Conservation (phyloP, 2,329 filamentous ascomycete genomes). For the Penicillium oxalicum region DNA sequence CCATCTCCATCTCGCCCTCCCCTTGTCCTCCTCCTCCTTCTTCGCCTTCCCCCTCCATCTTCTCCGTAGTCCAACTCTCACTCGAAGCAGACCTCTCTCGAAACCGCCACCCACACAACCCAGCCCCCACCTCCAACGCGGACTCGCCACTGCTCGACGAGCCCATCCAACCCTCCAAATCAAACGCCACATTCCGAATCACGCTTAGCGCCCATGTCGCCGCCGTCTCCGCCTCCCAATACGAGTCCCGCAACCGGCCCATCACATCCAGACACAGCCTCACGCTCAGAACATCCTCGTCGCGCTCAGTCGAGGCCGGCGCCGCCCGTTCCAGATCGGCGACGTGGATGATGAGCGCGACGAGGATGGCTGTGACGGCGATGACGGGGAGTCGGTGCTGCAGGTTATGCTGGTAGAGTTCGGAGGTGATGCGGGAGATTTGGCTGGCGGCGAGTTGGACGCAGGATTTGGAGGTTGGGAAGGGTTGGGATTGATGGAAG, state of each 20-base stretch:
- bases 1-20: too few species aligned
- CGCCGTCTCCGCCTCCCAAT: slow-evolving; percentile 10
- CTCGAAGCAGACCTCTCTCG: background rate
- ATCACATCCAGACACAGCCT: slow-evolving; percentile 10
- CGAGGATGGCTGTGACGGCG: slow-evolving; percentile 12
- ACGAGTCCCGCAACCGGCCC: slow-evolving; percentile 10
- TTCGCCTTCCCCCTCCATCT: too few species aligned
- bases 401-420: slow-evolving; percentile 6
- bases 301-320: background rate
- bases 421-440: slow-evolving; percentile 11
- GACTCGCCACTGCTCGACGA: too few species aligned
- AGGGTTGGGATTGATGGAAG: slow-evolving; percentile 13
- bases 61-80: too few species aligned
- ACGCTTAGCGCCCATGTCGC: slow-evolving; percentile 10
- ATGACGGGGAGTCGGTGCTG: slow-evolving; percentile 10
- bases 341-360: slow-evolving; percentile 14
- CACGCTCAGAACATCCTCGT: slow-evolving; percentile 8
- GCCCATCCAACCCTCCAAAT: background rate
- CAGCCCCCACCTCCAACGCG: background rate
- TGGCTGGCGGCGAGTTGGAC: slow-evolving; percentile 12
- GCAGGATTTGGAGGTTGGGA: slow-evolving; percentile 13
- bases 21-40: too few species aligned
- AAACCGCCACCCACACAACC: background rate
- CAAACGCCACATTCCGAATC: slow-evolving; percentile 4
- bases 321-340: slow-evolving; percentile 6